Evolutionary conservation across 257 asterid species (phyloP).

Genomic region (Solanum gandarillasii): DNA sequence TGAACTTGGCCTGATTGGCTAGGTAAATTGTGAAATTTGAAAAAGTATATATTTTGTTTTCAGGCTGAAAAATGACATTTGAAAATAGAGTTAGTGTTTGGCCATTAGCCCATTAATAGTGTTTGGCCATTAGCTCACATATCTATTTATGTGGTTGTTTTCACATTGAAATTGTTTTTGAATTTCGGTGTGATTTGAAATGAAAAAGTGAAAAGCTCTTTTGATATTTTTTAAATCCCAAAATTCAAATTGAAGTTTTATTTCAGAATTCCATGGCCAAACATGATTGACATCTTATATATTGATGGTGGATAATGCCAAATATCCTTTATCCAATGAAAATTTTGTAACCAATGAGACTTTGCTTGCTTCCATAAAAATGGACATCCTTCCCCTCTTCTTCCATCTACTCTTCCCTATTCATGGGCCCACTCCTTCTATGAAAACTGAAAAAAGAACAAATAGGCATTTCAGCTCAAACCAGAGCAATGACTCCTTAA

Average conservation of each 20-base stretch:
- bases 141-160: too few species aligned
- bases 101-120: too few species aligned
- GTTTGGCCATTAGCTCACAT: too few species aligned
- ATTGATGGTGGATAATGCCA: background rate
- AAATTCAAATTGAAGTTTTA: background rate
- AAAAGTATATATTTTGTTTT: too few species aligned
- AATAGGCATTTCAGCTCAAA: background rate
- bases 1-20: background rate
- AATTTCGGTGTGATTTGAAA: too few species aligned
- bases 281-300: background rate
- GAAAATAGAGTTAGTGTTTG: too few species aligned
- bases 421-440: background rate
- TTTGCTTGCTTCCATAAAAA: background rate
- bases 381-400: background rate
- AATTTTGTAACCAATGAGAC: background rate
- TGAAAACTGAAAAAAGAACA: background rate
- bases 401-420: background rate
- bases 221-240: background rate
- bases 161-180: too few species aligned
- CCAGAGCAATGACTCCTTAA: background rate
- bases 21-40: background rate
- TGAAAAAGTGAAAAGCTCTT: too few species aligned
- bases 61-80: too few species aligned
- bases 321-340: background rate
- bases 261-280: background rate